Conservation (phyloP, 106 monocot species). For the Platanthera guangdongensis region DNA sequence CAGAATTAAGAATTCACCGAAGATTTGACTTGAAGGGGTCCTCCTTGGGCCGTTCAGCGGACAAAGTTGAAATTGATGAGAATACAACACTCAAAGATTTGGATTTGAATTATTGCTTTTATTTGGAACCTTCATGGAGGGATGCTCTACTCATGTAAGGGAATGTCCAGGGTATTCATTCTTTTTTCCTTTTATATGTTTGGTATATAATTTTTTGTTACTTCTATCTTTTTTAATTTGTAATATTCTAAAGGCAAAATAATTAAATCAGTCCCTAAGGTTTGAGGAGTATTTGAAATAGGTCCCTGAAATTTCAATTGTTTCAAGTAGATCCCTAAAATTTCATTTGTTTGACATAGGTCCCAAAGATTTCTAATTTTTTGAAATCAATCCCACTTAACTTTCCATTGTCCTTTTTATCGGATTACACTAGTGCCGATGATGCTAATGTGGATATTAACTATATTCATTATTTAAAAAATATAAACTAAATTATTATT, state of each 20-base stretch:
- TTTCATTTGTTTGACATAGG: too few species aligned
- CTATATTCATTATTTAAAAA: too few species aligned
- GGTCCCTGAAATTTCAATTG: too few species aligned
- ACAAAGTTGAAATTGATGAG: conserved; percentile 95
- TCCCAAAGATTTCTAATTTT: not conserved
- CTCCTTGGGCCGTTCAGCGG: conserved; percentile 77
- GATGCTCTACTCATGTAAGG: conserved; percentile 66
- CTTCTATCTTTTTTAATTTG: not conserved
- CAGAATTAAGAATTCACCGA: conserved; percentile 89
- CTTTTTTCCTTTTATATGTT: conserved; percentile 2
- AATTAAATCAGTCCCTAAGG: too few species aligned
- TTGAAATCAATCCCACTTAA: not conserved
- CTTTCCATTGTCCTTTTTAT: too few species aligned
- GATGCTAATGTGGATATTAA: too few species aligned
- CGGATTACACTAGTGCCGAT: too few species aligned
- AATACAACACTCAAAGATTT: conserved; percentile 93
- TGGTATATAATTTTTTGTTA: not conserved
- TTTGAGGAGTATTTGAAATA: too few species aligned
- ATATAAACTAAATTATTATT: too few species aligned
- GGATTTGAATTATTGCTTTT: conserved; percentile 76
- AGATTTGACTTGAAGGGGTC: conserved; percentile 98
- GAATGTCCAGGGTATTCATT: conserved; percentile 1
- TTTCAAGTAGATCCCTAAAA: too few species aligned
- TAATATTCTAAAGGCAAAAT: too few species aligned
- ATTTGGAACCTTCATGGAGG: conserved; percentile 92